Conservation (phyloP, 257 asterid species). For the Perilla frutescens region DNA sequence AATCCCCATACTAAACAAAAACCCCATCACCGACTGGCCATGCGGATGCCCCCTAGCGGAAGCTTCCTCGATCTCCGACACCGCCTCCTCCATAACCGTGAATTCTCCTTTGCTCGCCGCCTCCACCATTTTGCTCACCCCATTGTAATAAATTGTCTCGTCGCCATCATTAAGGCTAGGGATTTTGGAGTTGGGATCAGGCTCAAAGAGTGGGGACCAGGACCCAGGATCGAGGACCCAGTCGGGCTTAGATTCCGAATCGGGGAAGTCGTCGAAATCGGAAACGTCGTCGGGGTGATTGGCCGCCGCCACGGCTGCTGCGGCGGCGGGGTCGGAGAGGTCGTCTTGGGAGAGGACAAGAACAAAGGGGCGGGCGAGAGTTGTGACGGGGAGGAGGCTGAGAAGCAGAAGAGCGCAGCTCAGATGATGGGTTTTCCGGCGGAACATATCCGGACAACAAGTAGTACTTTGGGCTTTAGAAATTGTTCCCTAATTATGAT, state of each 20-base stretch:
- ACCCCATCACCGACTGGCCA: slow-evolving; percentile 85
- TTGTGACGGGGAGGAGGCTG: slow-evolving; percentile 46
- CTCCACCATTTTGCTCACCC: slow-evolving; percentile 71
- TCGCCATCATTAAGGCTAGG: slow-evolving; percentile 34
- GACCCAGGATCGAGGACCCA: slow-evolving; percentile 88
- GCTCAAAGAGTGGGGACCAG: slow-evolving; percentile 90
- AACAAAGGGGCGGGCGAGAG: slow-evolving; percentile 72
- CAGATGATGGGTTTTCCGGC: slow-evolving; percentile 42
- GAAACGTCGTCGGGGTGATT: slow-evolving; percentile 52
- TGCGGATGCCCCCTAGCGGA: slow-evolving; percentile 74
- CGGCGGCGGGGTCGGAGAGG: slow-evolving; percentile 58
- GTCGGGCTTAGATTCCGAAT: slow-evolving; percentile 74
- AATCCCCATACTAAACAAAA: slow-evolving; percentile 80
- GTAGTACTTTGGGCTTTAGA: slow-evolving; percentile 7
- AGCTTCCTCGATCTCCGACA: slow-evolving; percentile 67
- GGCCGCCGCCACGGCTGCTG: slow-evolving; percentile 41
- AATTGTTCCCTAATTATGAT: slow-evolving; percentile 3
- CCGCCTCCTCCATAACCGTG: slow-evolving; percentile 79
- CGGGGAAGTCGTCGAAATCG: slow-evolving; percentile 85
- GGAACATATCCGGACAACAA: slow-evolving; percentile 48
- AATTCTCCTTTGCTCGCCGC: slow-evolving; percentile 77
- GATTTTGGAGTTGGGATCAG: slow-evolving; percentile 47
- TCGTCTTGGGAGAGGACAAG: slow-evolving; percentile 86
- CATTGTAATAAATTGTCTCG: slow-evolving; percentile 58
- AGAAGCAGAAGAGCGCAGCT: slow-evolving; percentile 55